Evolutionary conservation across 2,329 filamentous ascomycete species (phyloP), one percentile per base, ranked within the genome.

Genomic region (Aureobasidium pullulans): DNA sequence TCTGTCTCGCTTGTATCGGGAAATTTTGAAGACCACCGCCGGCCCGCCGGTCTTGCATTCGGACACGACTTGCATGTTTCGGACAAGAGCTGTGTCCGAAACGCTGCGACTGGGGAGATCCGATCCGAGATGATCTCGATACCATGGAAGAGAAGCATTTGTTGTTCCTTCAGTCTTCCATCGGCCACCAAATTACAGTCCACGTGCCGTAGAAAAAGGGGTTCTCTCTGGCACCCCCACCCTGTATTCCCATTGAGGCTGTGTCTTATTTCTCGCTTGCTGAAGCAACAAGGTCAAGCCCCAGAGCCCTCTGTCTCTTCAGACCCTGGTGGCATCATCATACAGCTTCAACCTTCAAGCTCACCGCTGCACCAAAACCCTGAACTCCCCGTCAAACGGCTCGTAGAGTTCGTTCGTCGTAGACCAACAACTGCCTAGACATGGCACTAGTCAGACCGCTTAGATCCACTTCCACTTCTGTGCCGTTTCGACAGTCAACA

Each of bases 371-470:
- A 37, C 9, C 39, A 19, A 32, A 29, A 16, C 23, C 50, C 39
- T 54, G 39, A 15, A 15, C 28, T 54, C 28, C 37, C 47, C 48
- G 36, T 40, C 50, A 43, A 54, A 54, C 50, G 50, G 50, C 50
- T 42, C 29, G 28, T 43, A 54, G 50, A 54, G 28, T 54, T 54
- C 28, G 37, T 31, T 40, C 50, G 37, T 43, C 50, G n/a, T 19
- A 13, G 50, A 29, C 37, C 50, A n/a, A 54, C 37, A 43, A 34
- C 37, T 43, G 50, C 39, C 43, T 19, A 34, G 50, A 34, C 50
- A n/a, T 15, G 23, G 39, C 50, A 31, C 48, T 52, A 52, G 36
- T 32, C 39, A 54, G 50, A 54, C 50, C 50, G 50, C 50, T 31
- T 19, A n/a, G 37, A 43, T 43, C 37, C 50, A 43, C 50, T 10